A percentile compares a stretch with the other conserved stretches of the same genome.
These are phyloP conservation scores for Williopsis jadinii DNA, from an alignment of 1,139 yeast species.

Conservation along the genomic window DNA sequence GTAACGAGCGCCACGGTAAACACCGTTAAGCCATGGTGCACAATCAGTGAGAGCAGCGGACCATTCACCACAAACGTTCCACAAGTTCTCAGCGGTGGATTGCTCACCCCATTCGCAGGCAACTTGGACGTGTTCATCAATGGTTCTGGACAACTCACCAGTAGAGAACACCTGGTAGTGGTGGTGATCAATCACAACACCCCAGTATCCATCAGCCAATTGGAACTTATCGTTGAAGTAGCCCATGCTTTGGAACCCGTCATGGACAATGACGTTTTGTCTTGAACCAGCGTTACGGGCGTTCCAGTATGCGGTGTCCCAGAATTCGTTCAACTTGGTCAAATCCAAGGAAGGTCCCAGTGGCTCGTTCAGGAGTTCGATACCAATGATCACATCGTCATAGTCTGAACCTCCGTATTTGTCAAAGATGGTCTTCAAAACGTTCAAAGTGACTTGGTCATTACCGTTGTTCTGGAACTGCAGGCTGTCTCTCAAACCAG, in stretches of 20 bases:
- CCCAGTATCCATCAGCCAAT: constrained; percentile 39
- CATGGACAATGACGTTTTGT: constrained; percentile 32
- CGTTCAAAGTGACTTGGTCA: constrained; percentile 35
- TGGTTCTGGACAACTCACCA: constrained; percentile 46
- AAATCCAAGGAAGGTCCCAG: constrained; percentile 59
- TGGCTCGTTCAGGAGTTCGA: constrained; percentile 66
- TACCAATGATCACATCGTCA: constrained; percentile 47
- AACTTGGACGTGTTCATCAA: constrained; percentile 53
- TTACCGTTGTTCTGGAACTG: constrained; percentile 46
- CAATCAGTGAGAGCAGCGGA: constrained; percentile 62
- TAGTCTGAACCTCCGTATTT: constrained; percentile 40
- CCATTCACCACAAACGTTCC: constrained; percentile 88
- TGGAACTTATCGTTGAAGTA: constrained; percentile 57
- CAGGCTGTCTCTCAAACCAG: constrained; percentile 46
- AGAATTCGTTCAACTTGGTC: constrained; percentile 51
- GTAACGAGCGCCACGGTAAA: constrained; percentile 51
- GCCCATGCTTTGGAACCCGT: constrained; percentile 51
- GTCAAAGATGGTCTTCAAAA: constrained; percentile 36
- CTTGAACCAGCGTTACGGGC: constrained; percentile 26
- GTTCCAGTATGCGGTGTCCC: constrained; percentile 30
- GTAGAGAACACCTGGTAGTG: constrained; percentile 81
- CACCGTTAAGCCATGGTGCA: constrained; percentile 59
- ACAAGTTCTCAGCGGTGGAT: constrained; percentile 49
- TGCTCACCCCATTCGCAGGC: constrained; percentile 60
- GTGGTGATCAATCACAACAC: constrained; percentile 82